A percentile compares a stretch with the other conserved stretches of the same genome.
These are phyloP conservation scores for Alternaria sp. DNA, from an alignment of 2,329 filamentous ascomycete genomes.

Conservation along the genomic window DNA sequence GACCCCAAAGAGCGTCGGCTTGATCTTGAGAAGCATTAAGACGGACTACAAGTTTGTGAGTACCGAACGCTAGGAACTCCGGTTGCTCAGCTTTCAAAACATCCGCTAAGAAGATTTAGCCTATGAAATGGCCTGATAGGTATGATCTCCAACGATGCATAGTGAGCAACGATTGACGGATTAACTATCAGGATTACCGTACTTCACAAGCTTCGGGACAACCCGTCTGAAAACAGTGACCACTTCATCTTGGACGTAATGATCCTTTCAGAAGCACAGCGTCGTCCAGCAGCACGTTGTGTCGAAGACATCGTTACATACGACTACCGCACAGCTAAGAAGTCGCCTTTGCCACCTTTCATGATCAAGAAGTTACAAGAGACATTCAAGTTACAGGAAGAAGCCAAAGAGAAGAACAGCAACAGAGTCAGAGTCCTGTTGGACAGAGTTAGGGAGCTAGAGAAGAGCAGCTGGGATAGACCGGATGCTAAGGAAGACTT, in stretches of 20 bases:
- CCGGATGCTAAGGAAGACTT: constrained; percentile 76
- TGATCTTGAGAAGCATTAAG: constrained; percentile 82
- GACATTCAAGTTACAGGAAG: constrained; percentile 70
- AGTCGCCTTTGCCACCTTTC: constrained; percentile 66
- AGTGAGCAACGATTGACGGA: background rate
- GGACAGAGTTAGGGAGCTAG: constrained; percentile 64
- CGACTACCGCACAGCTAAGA: constrained; percentile 70
- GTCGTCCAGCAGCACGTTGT: constrained; percentile 76
- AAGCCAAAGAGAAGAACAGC: constrained; percentile 63
- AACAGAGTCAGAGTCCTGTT: constrained; percentile 63
- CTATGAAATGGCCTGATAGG: constrained; percentile 82
- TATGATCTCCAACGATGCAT: constrained; percentile 11
- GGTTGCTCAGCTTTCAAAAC: background rate
- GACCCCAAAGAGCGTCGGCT: constrained; percentile 70
- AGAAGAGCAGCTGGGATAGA: constrained; percentile 78
- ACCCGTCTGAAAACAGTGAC: constrained; percentile 60
- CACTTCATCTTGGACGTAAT: constrained; percentile 69
- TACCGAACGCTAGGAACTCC: constrained; percentile 23
- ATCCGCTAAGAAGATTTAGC: constrained; percentile 49
- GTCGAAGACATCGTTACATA: constrained; percentile 83
- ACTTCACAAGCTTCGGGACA: constrained; percentile 75
- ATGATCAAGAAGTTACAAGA: constrained; percentile 68
- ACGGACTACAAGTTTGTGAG: constrained; percentile 88
- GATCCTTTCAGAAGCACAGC: constrained; percentile 78
- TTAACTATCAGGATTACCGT: constrained; percentile 69